Percentiles rank a stretch among this genome's conserved stretches.
Evolutionary conservation across 148 eudicot species (phyloP).

Genomic region (Silene conica): DNA sequence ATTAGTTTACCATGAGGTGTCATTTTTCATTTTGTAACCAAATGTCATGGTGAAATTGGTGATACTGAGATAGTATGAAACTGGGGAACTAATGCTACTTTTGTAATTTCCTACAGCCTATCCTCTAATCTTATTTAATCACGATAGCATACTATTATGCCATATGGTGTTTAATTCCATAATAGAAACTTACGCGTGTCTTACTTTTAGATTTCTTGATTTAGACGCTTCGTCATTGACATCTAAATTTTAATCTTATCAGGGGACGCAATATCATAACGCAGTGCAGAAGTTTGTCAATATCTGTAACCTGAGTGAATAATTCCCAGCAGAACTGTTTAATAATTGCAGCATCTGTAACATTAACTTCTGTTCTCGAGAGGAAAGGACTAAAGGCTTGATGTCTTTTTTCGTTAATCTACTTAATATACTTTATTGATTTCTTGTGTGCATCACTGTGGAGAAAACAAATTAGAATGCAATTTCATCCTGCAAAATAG

Average conservation of each 20-base stretch:
- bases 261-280: conserved; percentile 94
- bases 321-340: neutral
- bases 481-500: neutral
- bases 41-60: too few species aligned
- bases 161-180: too few species aligned
- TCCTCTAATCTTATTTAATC: too few species aligned
- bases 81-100: too few species aligned
- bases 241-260: conserved; percentile 18
- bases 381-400: neutral
- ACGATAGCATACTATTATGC: too few species aligned
- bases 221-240: neutral
- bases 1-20: too few species aligned
- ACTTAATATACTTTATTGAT: neutral
- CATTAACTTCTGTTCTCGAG: neutral
- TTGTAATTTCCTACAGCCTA: too few species aligned
- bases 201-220: neutral
- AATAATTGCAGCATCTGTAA: neutral
- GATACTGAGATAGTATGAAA: too few species aligned
- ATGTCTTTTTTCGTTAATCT: neutral
- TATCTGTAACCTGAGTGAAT: conserved; percentile 38
- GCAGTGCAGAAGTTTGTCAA: conserved; percentile 40
- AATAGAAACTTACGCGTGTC: too few species aligned
- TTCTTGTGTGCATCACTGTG: neutral
- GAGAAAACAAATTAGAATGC: neutral
- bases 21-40: too few species aligned